Conservation (phyloP, 257 asterid genomes). For the Jaltomata sinuosa region DNA sequence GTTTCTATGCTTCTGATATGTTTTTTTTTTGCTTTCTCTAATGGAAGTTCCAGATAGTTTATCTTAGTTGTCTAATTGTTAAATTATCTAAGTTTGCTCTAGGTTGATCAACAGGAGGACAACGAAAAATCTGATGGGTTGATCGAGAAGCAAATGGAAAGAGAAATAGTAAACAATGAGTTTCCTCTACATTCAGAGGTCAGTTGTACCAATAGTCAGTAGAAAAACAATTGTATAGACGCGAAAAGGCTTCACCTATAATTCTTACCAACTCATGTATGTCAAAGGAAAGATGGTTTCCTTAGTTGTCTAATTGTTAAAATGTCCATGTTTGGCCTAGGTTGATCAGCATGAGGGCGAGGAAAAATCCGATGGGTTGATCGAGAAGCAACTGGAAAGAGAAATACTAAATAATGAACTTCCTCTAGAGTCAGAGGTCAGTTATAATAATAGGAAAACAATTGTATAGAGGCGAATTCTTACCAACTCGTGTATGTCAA, state of each 20-base stretch:
- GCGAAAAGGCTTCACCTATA: neutral
- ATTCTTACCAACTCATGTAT: neutral
- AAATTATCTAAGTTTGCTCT: neutral
- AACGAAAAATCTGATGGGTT: constrained; percentile 22
- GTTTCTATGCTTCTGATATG: neutral
- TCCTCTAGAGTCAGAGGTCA: constrained; percentile 39
- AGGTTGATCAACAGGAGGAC: constrained; percentile 40
- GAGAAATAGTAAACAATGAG: constrained; percentile 28
- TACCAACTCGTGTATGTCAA: neutral
- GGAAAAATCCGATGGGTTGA: constrained; percentile 25
- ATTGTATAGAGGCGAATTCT: neutral
- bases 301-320: neutral
- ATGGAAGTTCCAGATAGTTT: constrained; percentile 1
- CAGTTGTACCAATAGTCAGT: constrained; percentile 4
- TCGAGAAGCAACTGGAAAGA: constrained; percentile 31
- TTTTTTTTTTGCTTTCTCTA: neutral
- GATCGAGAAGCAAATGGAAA: constrained; percentile 32
- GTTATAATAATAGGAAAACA: neutral
- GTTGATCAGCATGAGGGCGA: constrained; percentile 39
- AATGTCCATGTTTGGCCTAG: constrained; percentile 2
- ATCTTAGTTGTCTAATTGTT: neutral
- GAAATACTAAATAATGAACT: constrained; percentile 27
- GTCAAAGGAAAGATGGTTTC: neutral
- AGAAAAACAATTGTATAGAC: neutral
- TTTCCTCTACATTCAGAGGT: constrained; percentile 37